Conservation (phyloP, 2,329 filamentous ascomycete species). For the Bimuria novae-zelandiae region DNA sequence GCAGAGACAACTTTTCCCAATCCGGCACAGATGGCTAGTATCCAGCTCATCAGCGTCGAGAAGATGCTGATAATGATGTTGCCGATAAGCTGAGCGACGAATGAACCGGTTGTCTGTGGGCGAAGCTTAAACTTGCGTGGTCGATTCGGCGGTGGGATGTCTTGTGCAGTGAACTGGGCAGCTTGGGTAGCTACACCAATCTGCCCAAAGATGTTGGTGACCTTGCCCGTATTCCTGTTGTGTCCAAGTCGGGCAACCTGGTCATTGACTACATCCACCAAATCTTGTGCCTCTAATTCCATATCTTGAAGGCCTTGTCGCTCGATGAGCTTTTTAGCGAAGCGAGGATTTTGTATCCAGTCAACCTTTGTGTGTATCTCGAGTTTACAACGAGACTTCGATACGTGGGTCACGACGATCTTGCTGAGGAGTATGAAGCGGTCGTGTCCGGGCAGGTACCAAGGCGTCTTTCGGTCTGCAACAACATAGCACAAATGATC, state of each 20-base stretch:
- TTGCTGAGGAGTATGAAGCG: conserved; percentile 85
- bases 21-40: conserved; percentile 68
- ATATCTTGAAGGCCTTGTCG: conserved; percentile 75
- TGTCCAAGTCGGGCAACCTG: conserved; percentile 76
- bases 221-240: conserved; percentile 75
- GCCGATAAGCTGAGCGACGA: conserved; percentile 73
- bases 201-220: conserved; percentile 77
- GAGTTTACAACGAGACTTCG: conserved; percentile 90
- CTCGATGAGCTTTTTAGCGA: conserved; percentile 57
- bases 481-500: conserved; percentile 68
- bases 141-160: conserved; percentile 43
- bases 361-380: conserved; percentile 86
- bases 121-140: conserved; percentile 50
- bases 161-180: conserved; percentile 49
- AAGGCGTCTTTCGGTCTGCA: conserved; percentile 67
- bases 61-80: conserved; percentile 76
- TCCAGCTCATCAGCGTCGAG: conserved; percentile 77
- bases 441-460: conserved; percentile 83
- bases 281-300: conserved; percentile 71
- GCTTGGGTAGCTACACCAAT: conserved; percentile 71
- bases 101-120: conserved; percentile 65
- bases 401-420: conserved; percentile 89
- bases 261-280: conserved; percentile 76
- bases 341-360: conserved; percentile 68
- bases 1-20: conserved; percentile 71